Evolutionary conservation across 2,329 filamentous ascomycete species (phyloP).

Genomic region (Davidsoniella australis): DNA sequence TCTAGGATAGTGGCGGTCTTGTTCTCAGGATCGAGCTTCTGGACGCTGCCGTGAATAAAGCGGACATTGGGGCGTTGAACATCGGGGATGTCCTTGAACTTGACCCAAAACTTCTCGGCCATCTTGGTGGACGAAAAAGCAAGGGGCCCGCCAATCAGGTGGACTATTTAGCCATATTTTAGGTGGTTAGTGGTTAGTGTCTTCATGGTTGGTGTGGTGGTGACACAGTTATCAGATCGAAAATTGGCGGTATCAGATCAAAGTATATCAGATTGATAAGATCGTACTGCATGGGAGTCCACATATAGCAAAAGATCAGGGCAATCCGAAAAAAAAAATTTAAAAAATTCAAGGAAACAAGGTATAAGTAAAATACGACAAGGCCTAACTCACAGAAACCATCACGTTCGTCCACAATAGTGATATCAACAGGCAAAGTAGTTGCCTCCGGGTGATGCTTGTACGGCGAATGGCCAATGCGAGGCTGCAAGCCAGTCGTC

Average conservation of each 20-base stretch:
- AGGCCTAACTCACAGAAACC: constrained; percentile 49
- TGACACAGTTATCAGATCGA: constrained; percentile 4
- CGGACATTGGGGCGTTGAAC: constrained; percentile 45
- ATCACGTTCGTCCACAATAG: constrained; percentile 62
- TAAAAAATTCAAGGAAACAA: background rate
- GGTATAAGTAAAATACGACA: background rate
- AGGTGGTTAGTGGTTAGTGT: background rate
- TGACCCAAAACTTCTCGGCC: constrained; percentile 52
- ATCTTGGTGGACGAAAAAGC: constrained; percentile 48
- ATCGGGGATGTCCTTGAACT: constrained; percentile 48
- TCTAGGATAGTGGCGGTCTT: constrained; percentile 43
- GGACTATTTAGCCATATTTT: constrained; percentile 31
- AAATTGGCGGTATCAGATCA: background rate
- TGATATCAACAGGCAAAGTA: constrained; percentile 46
- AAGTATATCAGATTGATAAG: background rate
- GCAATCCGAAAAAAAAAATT: too few relatives aligned
- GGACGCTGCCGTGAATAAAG: constrained; percentile 49
- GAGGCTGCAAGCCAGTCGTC: constrained; percentile 36
- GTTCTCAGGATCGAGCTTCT: constrained; percentile 36
- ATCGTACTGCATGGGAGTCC: background rate
- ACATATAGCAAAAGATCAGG: background rate
- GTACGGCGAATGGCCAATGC: constrained; percentile 24
- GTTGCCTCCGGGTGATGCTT: constrained; percentile 25
- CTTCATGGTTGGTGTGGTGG: background rate
- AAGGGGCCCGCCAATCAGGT: constrained; percentile 59